Evolutionary conservation across 78 protist genomes (phyloP), one percentile per base, ranked within the genome.

Genomic region (Isochrysis galbana): DNA sequence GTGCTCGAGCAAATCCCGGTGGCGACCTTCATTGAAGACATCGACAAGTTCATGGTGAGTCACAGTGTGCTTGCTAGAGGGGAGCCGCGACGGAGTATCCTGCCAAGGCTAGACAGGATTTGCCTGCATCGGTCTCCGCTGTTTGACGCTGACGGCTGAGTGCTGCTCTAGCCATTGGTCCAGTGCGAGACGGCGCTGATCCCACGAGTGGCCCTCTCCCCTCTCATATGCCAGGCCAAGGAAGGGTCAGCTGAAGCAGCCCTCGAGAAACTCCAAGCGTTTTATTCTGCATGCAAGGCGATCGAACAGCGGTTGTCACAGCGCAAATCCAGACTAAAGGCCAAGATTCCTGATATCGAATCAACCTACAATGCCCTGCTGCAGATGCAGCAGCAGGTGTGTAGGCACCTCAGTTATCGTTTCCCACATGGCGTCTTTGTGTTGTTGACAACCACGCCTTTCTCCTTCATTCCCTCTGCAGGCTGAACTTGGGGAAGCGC

Each of bases 341-440:
- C 5, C 42, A 89, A 74, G 92, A n/a, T 82, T 19, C 93, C 93
- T 0, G 88, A 91, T 5, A 77, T 91, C 10, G 93, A 91, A 38
- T 34, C 44, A 78, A 46, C 88, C 45, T 41, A 45, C 55, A 11
- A 5, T 4, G 48, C 61, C 0, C 61, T 23, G 22, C 19, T 2
- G 41, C 39, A 42, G 55, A 80, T 45, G 61, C 41, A 80, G 61
- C 61, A 51, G 61, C 61, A 14, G 61, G 61, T 51, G 61, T 51
- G 61, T 14, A n/a, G n/a, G n/a, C n/a, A n/a, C n/a, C n/a, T n/a
- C n/a, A n/a, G n/a, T n/a, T n/a, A n/a, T n/a, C n/a, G n/a, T n/a
- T n/a, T n/a, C n/a, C n/a, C n/a, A n/a, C n/a, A n/a, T n/a, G n/a
- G n/a, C n/a, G n/a, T n/a, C n/a, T n/a, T n/a, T n/a, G n/a, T n/a